Conservation (phyloP, 2,329 filamentous ascomycete genomes). For the Penicillium sp. region DNA sequence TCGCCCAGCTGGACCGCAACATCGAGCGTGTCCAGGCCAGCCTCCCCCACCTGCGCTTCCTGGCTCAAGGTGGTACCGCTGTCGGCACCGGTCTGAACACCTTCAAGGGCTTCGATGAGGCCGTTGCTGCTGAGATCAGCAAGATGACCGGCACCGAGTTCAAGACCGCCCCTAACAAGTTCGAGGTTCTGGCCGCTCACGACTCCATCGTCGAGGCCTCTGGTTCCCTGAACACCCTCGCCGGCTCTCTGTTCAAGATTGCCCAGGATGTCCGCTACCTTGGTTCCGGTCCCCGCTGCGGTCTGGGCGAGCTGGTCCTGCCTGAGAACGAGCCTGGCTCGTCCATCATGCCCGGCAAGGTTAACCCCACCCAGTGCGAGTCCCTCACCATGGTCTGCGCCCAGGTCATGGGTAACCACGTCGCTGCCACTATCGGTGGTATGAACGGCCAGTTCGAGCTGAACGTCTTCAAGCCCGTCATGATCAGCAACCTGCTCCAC, state of each 20-base stretch:
- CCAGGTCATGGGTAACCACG: slow-evolving; percentile 97
- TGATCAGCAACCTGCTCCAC: slow-evolving; percentile 95
- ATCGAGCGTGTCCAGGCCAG: slow-evolving; percentile 83
- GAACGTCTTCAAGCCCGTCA: slow-evolving; percentile 97
- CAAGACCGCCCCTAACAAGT: slow-evolving; percentile 98
- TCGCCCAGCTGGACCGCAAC: slow-evolving; percentile 89
- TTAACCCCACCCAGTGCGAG: slow-evolving; percentile 98
- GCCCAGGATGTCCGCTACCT: slow-evolving; percentile 98
- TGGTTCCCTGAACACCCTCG: slow-evolving; percentile 90
- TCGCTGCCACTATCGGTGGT: slow-evolving; percentile 88
- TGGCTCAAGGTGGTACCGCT: slow-evolving; percentile 94
- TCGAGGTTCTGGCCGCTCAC: slow-evolving; percentile 93
- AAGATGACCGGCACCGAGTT: slow-evolving; percentile 94
- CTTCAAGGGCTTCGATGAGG: slow-evolving; percentile 93
- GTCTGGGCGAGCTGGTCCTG: slow-evolving; percentile 87
- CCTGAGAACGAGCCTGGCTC: slow-evolving; percentile 98
- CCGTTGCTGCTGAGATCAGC: slow-evolving; percentile 84
- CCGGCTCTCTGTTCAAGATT: slow-evolving; percentile 92
- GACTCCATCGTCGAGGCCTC: slow-evolving; percentile 95
- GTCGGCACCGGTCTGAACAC: slow-evolving; percentile 98
- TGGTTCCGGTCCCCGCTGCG: slow-evolving; percentile 92
- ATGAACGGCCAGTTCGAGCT: slow-evolving; percentile 99
- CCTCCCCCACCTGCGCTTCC: slow-evolving; percentile 80
- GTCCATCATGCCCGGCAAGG: slow-evolving; percentile 99
- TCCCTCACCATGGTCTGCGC: slow-evolving; percentile 96